Evolutionary conservation across 139 green algal species (phyloP), one percentile per base, ranked within the genome.

Genomic region (Trebouxia sp.): DNA sequence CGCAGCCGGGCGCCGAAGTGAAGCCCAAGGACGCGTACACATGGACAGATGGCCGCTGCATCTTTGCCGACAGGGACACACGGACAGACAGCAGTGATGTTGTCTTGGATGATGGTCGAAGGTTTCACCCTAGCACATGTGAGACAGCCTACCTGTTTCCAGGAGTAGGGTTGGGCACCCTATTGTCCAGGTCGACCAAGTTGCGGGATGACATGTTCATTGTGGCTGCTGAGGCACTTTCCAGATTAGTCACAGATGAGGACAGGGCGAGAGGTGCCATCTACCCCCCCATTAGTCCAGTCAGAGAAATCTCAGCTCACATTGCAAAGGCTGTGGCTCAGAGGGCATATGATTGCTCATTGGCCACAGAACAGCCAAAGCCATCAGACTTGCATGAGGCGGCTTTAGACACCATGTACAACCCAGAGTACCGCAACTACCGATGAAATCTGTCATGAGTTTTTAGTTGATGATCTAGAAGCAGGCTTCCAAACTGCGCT

Each of bases 141-240:
- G 70, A 91, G 66, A 88, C 87, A 5, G 43, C 80, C 0, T 83
- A 85, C 32, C 35, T 91, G 28, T 91, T 91, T 66, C 84, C 87
- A n/a, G 82, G 82, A 76, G 69, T 94, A 53, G 89, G 83, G 20
- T 70, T 93, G 72, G 90, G 88, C n/a, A 56, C 78, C n/a, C 76
- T 90, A n/a, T 78, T 90, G 66, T 89, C 87, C 1, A 79, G 89
- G 48, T 88, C 85, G 80, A 96, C 88, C 26, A 90, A 91, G 50
- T 86, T 97, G 45, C 79, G 91, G 2, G 92, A 97, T 62, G 94
- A 98, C 69, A 93, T 96, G 86, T 91, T 96, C 78, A 88, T 97
- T 41, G 88, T 92, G 0, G 92, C 92, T 56, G 87, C 87, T 17
- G 88, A 95, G 80, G 89, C 92, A 17, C 87, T 98, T n/a, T 87